Evolutionary conservation across 805 yeast species (phyloP).

Genomic region (Candida coleopterorum): DNA sequence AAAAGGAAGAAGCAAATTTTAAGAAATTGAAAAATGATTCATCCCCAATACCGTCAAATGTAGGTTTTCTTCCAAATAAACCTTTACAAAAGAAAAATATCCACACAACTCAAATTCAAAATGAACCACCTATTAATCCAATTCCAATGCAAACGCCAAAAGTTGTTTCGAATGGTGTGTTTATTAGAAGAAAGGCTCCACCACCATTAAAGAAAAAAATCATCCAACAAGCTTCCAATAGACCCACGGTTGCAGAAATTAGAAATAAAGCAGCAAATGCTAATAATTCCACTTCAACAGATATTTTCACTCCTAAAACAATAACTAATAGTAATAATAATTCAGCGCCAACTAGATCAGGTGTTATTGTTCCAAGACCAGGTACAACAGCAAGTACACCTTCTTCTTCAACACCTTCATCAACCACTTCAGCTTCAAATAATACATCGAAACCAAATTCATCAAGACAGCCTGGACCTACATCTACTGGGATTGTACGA

Average conservation of each 20-base stretch:
- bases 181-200: not conserved
- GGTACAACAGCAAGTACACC: not conserved
- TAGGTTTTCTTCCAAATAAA: slow-evolving; percentile 1
- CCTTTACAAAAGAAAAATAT: not conserved
- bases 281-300: not conserved
- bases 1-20: not conserved
- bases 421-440: not conserved
- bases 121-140: not conserved
- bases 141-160: not conserved
- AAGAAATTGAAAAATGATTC: not conserved
- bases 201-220: not conserved
- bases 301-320: not conserved
- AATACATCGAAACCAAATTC: not conserved
- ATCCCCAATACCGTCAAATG: not conserved
- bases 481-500: slow-evolving; percentile 9
- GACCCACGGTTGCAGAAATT: slow-evolving; percentile 1
- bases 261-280: not conserved
- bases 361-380: slow-evolving; percentile 2
- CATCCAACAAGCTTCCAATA: not conserved
- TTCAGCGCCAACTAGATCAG: slow-evolving; percentile 6
- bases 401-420: not conserved
- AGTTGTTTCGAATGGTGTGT: not conserved
- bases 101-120: not conserved
- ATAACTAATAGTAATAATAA: not conserved
- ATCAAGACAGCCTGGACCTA: slow-evolving; percentile 3